Conservation (phyloP, 768 basidiomycete species). For the Butyriboletus loyo region DNA sequence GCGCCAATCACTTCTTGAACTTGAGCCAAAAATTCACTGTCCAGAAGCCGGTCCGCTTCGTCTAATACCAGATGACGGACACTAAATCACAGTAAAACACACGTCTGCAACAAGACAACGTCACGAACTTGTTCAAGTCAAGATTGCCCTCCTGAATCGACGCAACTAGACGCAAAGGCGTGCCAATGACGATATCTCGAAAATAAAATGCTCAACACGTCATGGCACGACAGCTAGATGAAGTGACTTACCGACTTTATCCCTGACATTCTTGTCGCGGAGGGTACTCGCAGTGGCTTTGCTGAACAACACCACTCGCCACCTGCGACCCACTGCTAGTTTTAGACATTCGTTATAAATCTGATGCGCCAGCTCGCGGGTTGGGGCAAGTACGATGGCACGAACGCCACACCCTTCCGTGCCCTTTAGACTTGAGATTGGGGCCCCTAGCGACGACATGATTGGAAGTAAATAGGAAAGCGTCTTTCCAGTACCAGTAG, state of each 20-base stretch:
- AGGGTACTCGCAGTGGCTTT: slow-evolving; percentile 88
- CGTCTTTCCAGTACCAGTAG: slow-evolving; percentile 97
- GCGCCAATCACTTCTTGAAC: slow-evolving; percentile 82
- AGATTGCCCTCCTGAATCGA: slow-evolving; percentile 68
- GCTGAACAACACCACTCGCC: slow-evolving; percentile 79
- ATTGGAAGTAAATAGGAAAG: slow-evolving; percentile 87
- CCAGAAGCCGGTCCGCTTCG: slow-evolving; percentile 89
- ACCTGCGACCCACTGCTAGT: slow-evolving; percentile 75
- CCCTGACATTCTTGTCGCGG: slow-evolving; percentile 63
- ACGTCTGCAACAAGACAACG: background rate
- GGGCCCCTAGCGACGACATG: slow-evolving; percentile 56
- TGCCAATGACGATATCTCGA: slow-evolving; percentile 87
- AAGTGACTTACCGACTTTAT: slow-evolving; percentile 68
- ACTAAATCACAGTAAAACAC: slow-evolving; percentile 37
- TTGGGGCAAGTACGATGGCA: slow-evolving; percentile 84
- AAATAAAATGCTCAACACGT: background rate
- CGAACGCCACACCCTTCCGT: slow-evolving; percentile 59
- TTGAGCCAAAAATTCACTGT: slow-evolving; percentile 84
- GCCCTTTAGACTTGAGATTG: slow-evolving; percentile 46
- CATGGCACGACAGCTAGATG: background rate
- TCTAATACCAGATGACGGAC: slow-evolving; percentile 85
- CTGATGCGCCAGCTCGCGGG: slow-evolving; percentile 93
- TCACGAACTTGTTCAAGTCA: slow-evolving; percentile 67
- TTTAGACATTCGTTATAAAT: slow-evolving; percentile 90
- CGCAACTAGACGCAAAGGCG: slow-evolving; percentile 84